Percentiles rank a stretch among this genome's conserved stretches.
Evolutionary conservation across 2,329 filamentous ascomycete species (phyloP).

Genomic region (Mollisiaceae sp.): DNA sequence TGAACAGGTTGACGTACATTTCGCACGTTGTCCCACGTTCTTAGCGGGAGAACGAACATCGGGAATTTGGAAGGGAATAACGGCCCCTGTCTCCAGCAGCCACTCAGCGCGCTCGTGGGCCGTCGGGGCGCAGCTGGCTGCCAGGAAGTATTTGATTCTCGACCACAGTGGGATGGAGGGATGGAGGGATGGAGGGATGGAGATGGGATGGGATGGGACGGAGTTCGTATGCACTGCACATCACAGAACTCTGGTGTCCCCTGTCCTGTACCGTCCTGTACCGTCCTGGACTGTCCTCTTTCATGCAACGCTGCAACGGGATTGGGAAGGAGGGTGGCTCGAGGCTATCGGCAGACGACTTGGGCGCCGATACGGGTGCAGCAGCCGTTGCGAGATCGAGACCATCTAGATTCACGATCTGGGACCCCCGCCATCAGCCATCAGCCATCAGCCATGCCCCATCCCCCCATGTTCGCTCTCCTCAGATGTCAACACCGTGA

Average conservation of each 20-base stretch:
- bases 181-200: too few relatives aligned
- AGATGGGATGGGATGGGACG: not conserved
- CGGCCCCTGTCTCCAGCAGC: not conserved
- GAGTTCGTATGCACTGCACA: slow-evolving; percentile 1
- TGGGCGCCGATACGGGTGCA: not conserved
- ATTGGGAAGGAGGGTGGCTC: not conserved
- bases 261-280: not conserved
- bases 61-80: not conserved
- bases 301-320: not conserved
- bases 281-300: not conserved
- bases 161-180: too few relatives aligned
- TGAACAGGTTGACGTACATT: not conserved
- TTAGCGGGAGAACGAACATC: not conserved
- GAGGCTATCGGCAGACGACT: not conserved
- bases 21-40: slow-evolving; percentile 5
- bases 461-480: not conserved
- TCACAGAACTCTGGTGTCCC: not conserved
- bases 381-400: not conserved
- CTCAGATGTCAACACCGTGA: not conserved
- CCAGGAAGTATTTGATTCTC: not conserved
- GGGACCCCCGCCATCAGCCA: not conserved
- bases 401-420: not conserved
- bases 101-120: not conserved
- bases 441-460: too few relatives aligned
- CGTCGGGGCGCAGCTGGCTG: not conserved